Conservation (phyloP, 1,284 basidiomycete genomes). For the Apiotrichum gracile region DNA sequence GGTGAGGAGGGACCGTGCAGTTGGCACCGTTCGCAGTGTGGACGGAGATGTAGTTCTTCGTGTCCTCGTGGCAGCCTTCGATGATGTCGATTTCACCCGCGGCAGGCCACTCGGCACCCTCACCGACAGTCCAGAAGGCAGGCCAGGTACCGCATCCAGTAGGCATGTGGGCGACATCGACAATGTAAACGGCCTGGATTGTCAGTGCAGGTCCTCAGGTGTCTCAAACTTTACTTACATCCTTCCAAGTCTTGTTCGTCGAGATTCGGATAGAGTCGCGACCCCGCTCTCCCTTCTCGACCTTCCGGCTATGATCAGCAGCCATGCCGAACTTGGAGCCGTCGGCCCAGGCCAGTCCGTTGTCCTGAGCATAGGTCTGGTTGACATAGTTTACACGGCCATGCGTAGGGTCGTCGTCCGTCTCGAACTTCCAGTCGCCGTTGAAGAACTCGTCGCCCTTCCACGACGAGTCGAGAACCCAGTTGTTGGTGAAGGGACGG, state of each 20-base stretch:
- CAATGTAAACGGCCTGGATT: conserved; percentile 14
- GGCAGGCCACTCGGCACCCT: conserved; percentile 58
- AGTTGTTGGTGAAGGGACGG: neutral
- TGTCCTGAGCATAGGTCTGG: neutral
- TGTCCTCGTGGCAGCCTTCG: conserved; percentile 53
- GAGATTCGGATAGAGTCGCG: conserved; percentile 40
- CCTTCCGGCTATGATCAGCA: conserved; percentile 26
- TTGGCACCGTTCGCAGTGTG: conserved; percentile 47
- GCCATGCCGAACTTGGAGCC: conserved; percentile 24
- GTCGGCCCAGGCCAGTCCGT: conserved; percentile 5
- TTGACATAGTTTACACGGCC: conserved; percentile 11
- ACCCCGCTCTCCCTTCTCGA: conserved; percentile 24
- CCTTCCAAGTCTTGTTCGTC: conserved; percentile 35
- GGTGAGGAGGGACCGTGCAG: conserved; percentile 32
- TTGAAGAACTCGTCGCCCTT: conserved; percentile 7
- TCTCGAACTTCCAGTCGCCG: conserved; percentile 3
- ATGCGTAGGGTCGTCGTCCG: conserved; percentile 4
- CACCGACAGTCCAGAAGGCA: conserved; percentile 60
- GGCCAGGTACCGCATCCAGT: conserved; percentile 54
- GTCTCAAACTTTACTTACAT: conserved; percentile 24
- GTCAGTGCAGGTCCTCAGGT: neutral
- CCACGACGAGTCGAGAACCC: neutral
- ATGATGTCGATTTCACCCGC: conserved; percentile 80
- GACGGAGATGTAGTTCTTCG: conserved; percentile 6
- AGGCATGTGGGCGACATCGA: conserved; percentile 45